These are phyloP conservation scores for Akebia trifoliata DNA, from an alignment of 164 flowering plant species.

Conservation along the genomic window DNA sequence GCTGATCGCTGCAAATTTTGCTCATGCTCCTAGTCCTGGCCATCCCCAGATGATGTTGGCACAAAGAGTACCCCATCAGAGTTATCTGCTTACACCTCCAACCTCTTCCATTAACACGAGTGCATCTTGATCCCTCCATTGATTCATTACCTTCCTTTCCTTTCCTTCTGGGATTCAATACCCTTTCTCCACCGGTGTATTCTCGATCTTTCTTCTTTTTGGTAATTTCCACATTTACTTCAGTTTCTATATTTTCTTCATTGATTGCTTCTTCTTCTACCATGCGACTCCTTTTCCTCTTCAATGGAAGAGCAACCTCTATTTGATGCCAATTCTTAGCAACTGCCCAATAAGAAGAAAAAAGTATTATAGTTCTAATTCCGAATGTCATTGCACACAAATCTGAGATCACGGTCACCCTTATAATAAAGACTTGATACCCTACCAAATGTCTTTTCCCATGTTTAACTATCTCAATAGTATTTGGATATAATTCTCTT, in stretches of 20 bases:
- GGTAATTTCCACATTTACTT: constrained; percentile 13
- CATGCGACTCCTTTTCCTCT: background rate
- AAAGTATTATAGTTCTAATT: no score
- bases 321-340: no score
- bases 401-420: no score
- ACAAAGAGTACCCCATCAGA: constrained; percentile 45
- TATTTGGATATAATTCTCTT: no score
- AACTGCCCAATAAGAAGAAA: no score
- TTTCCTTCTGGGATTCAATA: background rate
- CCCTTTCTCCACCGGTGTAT: no score
- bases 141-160: constrained; percentile 16
- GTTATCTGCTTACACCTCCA: constrained; percentile 54
- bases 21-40: constrained; percentile 10
- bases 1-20: background rate
- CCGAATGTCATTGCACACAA: no score
- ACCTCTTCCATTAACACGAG: constrained; percentile 52
- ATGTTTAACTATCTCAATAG: no score
- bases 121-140: constrained; percentile 55
- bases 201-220: background rate
- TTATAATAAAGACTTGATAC: no score
- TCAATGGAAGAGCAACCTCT: constrained; percentile 4
- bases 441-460: no score
- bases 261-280: constrained; percentile 7
- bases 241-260: constrained; percentile 8
- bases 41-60: constrained; percentile 49